Evolutionary conservation across 2,329 filamentous ascomycete species (phyloP).

Genomic region (Macroventuria anomochaeta): DNA sequence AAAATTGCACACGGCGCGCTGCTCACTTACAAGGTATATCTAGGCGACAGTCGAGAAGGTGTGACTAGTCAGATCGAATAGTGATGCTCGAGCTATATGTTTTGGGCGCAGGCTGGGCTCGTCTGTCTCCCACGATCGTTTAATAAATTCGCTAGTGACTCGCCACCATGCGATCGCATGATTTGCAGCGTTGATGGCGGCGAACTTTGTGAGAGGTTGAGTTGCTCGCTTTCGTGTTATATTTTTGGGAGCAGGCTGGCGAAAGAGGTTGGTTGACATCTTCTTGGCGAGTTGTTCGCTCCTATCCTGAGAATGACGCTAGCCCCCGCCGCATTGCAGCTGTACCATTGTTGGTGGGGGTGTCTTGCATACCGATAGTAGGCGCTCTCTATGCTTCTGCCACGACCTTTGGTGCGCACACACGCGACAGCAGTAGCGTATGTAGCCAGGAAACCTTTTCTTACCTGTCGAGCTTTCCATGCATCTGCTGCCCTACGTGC

Average conservation of each 20-base stretch:
- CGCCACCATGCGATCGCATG: slow-evolving; percentile 14
- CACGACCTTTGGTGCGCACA: slow-evolving; percentile 39
- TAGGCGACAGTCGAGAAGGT: neutral
- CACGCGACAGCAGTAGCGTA: slow-evolving; percentile 35
- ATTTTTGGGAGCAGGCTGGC: slow-evolving; percentile 4
- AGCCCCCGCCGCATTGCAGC: slow-evolving; percentile 19
- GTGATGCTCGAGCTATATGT: slow-evolving; percentile 9
- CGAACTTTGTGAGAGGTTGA: neutral
- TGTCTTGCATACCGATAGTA: slow-evolving; percentile 29
- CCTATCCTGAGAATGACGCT: slow-evolving; percentile 12
- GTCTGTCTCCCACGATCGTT: slow-evolving; percentile 16
- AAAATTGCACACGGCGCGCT: neutral
- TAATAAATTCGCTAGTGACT: slow-evolving; percentile 12
- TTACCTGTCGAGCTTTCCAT: slow-evolving; percentile 38
- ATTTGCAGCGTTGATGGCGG: slow-evolving; percentile 5
- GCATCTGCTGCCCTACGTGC: slow-evolving; percentile 35
- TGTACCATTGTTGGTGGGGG: slow-evolving; percentile 28
- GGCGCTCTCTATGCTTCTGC: slow-evolving; percentile 40
- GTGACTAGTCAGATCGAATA: neutral
- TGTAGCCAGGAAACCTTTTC: slow-evolving; percentile 31
- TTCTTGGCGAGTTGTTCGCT: slow-evolving; percentile 13
- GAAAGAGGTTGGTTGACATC: slow-evolving; percentile 1
- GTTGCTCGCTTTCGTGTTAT: slow-evolving; percentile 3
- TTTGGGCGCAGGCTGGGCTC: slow-evolving; percentile 9
- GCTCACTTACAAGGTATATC: neutral